These are phyloP conservation scores for Abelmoschus esculentus DNA, from an alignment of 345 rosid species.

Conservation along the genomic window DNA sequence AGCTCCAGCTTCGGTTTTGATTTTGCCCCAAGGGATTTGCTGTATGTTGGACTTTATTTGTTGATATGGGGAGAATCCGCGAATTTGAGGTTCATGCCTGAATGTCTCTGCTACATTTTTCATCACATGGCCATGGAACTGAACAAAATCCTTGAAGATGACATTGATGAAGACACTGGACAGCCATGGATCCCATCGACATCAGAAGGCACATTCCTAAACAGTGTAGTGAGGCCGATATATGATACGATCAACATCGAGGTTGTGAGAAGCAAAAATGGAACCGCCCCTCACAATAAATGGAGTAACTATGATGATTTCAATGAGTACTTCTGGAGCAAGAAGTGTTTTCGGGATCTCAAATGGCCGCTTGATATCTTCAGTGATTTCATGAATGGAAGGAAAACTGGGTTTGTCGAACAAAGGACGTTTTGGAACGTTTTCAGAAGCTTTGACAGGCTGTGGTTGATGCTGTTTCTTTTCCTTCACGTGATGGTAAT, in stretches of 20 bases:
- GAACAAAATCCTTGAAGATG: conserved; percentile 64
- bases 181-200: conserved; percentile 60
- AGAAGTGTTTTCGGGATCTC: conserved; percentile 66
- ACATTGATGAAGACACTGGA: conserved; percentile 81
- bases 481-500: conserved; percentile 66
- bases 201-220: conserved; percentile 56
- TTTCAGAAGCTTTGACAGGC: conserved; percentile 74
- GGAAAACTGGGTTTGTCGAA: conserved; percentile 94
- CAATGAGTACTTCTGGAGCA: conserved; percentile 97
- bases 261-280: conserved; percentile 65
- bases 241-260: conserved; percentile 59
- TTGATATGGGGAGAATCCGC: conserved; percentile 93
- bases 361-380: conserved; percentile 75
- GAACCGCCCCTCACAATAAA: conserved; percentile 67
- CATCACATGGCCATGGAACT: conserved; percentile 93
- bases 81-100: conserved; percentile 80
- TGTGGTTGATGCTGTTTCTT: conserved; percentile 74
- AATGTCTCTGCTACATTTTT: conserved; percentile 81
- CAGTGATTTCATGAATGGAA: conserved; percentile 65
- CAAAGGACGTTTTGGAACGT: conserved; percentile 85
- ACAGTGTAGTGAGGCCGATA: conserved; percentile 78
- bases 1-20: conserved; percentile 25
- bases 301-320: conserved; percentile 94
- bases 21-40: conserved; percentile 49
- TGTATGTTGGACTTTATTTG: conserved; percentile 56